phyloP scores from a whole-genome alignment of 441 rosid species.

The Geranium incanum region DNA sequence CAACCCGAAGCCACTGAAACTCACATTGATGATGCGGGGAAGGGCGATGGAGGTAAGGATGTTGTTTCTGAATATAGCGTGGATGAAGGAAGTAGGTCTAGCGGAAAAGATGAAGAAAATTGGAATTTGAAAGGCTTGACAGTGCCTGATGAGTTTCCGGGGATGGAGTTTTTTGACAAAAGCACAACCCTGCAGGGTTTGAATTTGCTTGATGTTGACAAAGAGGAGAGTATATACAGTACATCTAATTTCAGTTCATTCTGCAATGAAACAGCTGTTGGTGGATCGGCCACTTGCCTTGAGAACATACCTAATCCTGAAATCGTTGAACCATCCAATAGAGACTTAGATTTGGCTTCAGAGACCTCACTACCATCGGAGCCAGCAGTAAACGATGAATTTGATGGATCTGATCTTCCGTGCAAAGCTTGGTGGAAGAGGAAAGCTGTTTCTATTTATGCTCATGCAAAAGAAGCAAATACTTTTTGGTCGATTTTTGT shows the following conservation, averaged over 20 bases:
- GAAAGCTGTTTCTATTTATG: slow-evolving; percentile 58
- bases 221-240: slow-evolving; percentile 43
- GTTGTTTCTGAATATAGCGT: slow-evolving; percentile 25
- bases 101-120: slow-evolving; percentile 46
- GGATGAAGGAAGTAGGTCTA: slow-evolving; percentile 34
- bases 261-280: slow-evolving; percentile 37
- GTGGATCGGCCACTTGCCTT: slow-evolving; percentile 38
- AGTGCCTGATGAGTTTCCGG: slow-evolving; percentile 47
- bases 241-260: slow-evolving; percentile 43
- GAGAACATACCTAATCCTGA: slow-evolving; percentile 32
- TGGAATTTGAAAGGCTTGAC: slow-evolving; percentile 37
- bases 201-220: slow-evolving; percentile 27
- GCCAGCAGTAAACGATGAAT: slow-evolving; percentile 34
- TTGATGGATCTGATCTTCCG: slow-evolving; percentile 42
- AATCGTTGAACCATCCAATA: slow-evolving; percentile 34
- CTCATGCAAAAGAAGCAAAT: slow-evolving; percentile 79
- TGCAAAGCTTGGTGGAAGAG: slow-evolving; percentile 95
- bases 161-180: slow-evolving; percentile 35
- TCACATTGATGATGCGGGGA: slow-evolving; percentile 24
- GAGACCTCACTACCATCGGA: slow-evolving; percentile 31
- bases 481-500: slow-evolving; percentile 82
- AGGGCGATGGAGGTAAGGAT: slow-evolving; percentile 29
- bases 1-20: slow-evolving; percentile 30
- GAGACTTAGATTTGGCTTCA: slow-evolving; percentile 25
- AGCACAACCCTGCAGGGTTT: slow-evolving; percentile 29